Conservation (phyloP, 371 early-diverging fungal species). For the Gilbertella persicaria region DNA sequence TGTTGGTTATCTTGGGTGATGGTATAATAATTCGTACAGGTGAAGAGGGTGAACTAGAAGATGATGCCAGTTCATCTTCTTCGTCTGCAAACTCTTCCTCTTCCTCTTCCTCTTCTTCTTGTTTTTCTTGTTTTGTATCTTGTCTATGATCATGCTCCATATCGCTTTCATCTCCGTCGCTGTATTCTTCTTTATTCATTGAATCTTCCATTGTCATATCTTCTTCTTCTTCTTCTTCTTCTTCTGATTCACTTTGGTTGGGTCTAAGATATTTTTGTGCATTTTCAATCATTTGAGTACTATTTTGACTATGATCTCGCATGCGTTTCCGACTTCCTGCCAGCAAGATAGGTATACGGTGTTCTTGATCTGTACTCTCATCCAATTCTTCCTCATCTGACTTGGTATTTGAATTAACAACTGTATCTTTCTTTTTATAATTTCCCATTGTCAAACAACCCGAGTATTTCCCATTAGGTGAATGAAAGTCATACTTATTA, state of each 20-base stretch:
- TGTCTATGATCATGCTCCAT: conserved; percentile 4
- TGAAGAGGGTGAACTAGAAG: conserved; percentile 32
- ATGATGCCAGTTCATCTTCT: conserved; percentile 40
- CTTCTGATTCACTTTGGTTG: conserved; percentile 8
- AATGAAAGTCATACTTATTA: conserved; percentile 39
- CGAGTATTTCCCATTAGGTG: conserved; percentile 35
- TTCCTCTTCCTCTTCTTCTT: conserved; percentile 17
- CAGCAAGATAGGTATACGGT: conserved; percentile 14
- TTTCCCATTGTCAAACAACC: conserved; percentile 49
- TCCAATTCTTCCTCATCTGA: conserved; percentile 11
- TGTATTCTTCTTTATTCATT: background rate
- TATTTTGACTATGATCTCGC: conserved; percentile 25
- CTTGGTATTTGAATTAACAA: background rate
- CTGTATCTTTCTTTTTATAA: conserved; percentile 35
- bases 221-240: conserved; percentile 9
- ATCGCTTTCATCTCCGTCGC: background rate
- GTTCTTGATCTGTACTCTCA: conserved; percentile 3
- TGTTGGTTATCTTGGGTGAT: background rate
- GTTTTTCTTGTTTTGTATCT: conserved; percentile 2
- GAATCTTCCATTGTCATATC: background rate
- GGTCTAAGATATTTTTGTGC: conserved; percentile 3
- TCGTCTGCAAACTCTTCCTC: conserved; percentile 13
- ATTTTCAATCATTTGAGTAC: conserved; percentile 17
- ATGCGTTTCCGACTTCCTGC: conserved; percentile 28
- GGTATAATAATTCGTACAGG: conserved; percentile 15